Evolutionary conservation across 192 early-diverging fungal genomes (phyloP).

Genomic region (Backusella mclennaniae): DNA sequence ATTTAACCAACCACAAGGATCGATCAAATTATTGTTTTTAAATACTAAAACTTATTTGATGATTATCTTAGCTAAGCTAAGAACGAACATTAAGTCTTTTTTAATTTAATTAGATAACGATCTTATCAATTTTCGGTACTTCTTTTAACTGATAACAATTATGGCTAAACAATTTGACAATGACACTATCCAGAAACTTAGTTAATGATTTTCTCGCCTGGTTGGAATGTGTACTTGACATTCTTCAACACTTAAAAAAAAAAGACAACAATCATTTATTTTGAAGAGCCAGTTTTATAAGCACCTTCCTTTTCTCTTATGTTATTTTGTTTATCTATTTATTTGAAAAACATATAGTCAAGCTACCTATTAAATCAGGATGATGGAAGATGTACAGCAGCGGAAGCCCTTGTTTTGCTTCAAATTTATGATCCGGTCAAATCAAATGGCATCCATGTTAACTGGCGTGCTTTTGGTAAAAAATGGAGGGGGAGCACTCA

Average conservation of each 20-base stretch:
- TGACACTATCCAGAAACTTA: background rate
- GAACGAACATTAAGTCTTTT: background rate
- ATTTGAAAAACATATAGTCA: background rate
- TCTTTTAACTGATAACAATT: background rate
- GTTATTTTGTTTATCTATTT: background rate
- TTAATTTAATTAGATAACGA: background rate
- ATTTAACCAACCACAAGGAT: background rate
- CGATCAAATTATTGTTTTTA: background rate
- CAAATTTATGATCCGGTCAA: background rate
- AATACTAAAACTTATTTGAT: background rate
- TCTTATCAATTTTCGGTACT: background rate
- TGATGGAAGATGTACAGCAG: background rate
- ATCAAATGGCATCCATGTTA: background rate
- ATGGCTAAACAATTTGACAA: background rate
- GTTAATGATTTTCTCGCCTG: background rate
- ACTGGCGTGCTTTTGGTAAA: conserved; percentile 1
- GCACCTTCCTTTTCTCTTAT: background rate
- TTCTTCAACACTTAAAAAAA: background rate
- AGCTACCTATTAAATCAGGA: background rate
- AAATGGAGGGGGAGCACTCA: background rate
- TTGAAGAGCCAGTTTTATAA: background rate
- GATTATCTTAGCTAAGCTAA: background rate
- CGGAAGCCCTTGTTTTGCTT: background rate
- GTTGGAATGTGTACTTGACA: background rate
- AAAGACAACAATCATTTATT: background rate